Conservation (phyloP, 179 eudicot genomes). For the Silene vulgaris region DNA sequence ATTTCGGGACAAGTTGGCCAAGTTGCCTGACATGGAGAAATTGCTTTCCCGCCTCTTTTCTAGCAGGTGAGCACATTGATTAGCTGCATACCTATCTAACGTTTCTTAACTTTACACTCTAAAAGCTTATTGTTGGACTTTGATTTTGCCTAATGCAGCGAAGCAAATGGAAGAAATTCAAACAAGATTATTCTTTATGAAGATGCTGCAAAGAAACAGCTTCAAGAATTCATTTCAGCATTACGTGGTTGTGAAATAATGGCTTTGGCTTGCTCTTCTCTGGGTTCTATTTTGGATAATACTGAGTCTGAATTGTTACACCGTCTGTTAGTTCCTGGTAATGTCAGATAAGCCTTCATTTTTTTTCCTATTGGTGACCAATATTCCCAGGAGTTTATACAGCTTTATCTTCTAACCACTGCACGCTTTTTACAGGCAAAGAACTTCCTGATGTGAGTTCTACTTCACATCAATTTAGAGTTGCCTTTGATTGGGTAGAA, state of each 20-base stretch:
- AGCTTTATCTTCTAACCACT: conserved; percentile 22
- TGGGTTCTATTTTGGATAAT: conserved; percentile 55
- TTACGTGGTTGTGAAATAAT: conserved; percentile 84
- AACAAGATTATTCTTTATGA: conserved; percentile 80
- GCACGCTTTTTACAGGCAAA: conserved; percentile 48
- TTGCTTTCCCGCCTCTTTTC: conserved; percentile 79
- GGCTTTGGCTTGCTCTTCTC: conserved; percentile 65
- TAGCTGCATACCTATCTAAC: background rate
- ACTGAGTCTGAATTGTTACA: conserved; percentile 54
- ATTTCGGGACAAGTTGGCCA: conserved; percentile 69
- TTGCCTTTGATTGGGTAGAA: conserved; percentile 89
- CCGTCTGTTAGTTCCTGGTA: conserved; percentile 77
- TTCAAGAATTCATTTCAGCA: conserved; percentile 82
- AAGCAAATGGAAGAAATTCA: conserved; percentile 88
- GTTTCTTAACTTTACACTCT: conserved; percentile 4
- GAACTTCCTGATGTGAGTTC: conserved; percentile 66
- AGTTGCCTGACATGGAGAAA: conserved; percentile 93
- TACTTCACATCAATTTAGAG: conserved; percentile 58
- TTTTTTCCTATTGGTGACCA: background rate
- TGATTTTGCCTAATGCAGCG: conserved; percentile 46
- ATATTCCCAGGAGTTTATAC: conserved; percentile 12
- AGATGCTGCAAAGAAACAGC: conserved; percentile 85
- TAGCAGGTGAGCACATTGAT: conserved; percentile 47
- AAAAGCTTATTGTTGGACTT: conserved; percentile 10
- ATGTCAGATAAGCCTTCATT: conserved; percentile 8